phyloP scores from a whole-genome alignment of 305 asterid genomes.

The Coffea humblotiana region DNA sequence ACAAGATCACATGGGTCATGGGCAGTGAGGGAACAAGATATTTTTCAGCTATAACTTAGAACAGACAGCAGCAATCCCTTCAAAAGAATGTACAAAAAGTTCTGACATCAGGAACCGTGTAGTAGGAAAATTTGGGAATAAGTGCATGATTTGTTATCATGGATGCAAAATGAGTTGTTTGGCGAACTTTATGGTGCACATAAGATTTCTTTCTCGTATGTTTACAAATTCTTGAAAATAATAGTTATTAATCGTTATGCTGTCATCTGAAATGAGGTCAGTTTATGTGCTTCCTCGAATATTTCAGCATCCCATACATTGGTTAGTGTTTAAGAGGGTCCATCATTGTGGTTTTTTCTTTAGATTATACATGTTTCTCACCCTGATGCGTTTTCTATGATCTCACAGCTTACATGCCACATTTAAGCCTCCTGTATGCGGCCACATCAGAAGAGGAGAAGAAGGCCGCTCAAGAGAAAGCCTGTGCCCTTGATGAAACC shows the following conservation, averaged over 20 bases:
- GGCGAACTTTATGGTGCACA: neutral
- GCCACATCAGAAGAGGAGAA: slow-evolving; percentile 70
- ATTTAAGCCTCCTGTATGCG: slow-evolving; percentile 79
- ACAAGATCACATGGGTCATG: neutral
- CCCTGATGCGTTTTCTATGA: slow-evolving; percentile 13
- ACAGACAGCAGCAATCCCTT: neutral
- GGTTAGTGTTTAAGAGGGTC: neutral
- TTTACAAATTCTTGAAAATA: neutral
- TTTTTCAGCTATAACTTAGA: neutral
- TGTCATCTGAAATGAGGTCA: neutral
- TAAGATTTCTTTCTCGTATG: neutral
- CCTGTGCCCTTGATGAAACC: slow-evolving; percentile 51
- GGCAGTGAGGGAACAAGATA: neutral
- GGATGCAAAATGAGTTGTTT: neutral
- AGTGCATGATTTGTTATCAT: neutral
- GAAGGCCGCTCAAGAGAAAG: slow-evolving; percentile 68
- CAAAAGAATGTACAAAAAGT: neutral
- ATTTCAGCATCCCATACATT: neutral
- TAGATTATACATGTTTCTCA: neutral
- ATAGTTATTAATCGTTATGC: neutral
- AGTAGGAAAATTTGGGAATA: neutral
- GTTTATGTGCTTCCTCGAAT: neutral
- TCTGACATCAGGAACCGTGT: neutral
- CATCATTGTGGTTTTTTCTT: neutral
- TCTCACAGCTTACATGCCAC: slow-evolving; percentile 91